These are phyloP conservation scores for Tetratostichococcus sp. DNA, from an alignment of 139 green algal genomes.

Conservation along the genomic window DNA sequence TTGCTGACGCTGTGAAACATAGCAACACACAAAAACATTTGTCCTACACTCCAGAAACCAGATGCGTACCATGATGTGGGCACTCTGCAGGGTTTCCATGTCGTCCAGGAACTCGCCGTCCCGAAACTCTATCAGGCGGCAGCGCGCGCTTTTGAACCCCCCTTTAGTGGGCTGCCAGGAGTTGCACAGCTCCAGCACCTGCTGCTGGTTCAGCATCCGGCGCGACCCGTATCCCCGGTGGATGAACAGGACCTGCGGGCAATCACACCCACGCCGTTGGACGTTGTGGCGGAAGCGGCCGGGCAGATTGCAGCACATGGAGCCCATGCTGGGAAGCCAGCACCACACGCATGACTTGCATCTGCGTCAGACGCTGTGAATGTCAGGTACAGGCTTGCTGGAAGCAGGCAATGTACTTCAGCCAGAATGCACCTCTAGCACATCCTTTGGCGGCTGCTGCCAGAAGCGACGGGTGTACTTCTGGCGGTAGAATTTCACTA, in stretches of 20 bases:
- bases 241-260: background rate
- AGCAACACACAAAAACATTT: too few species aligned
- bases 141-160: background rate
- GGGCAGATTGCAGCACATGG: too few species aligned
- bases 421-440: background rate
- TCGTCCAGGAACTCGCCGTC: background rate
- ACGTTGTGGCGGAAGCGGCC: too few species aligned
- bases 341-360: too few species aligned
- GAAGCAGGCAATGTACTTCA: too few species aligned
- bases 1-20: too few species aligned
- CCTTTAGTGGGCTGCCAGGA: background rate
- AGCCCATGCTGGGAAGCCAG: too few species aligned
- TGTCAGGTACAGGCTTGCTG: too few species aligned
- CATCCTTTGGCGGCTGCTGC: background rate
- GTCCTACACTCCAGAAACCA: too few species aligned
- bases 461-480: background rate
- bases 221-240: background rate
- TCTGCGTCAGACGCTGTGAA: too few species aligned
- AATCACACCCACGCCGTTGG: too few species aligned
- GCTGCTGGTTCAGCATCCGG: background rate
- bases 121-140: background rate
- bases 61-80: background rate
- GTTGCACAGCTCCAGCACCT: background rate
- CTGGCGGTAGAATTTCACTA: background rate
- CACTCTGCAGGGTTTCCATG: background rate